phyloP scores from a whole-genome alignment of 2,329 filamentous ascomycete genomes.

The Rutstroemia sp. region DNA sequence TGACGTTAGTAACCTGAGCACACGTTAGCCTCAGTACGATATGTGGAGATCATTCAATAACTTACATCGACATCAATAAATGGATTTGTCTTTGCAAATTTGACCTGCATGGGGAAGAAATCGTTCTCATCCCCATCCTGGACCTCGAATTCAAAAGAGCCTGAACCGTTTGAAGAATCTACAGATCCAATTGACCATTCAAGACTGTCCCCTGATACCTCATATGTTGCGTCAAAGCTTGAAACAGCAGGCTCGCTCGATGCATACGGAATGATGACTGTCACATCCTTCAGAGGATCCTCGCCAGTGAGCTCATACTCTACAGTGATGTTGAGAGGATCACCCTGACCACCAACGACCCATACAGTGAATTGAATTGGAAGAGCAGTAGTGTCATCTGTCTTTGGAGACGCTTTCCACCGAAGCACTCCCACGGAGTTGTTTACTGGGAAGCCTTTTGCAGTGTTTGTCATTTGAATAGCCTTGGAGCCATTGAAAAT shows the following conservation, averaged over 20 bases:
- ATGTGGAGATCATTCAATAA: background rate
- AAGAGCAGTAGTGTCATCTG: conserved; percentile 70
- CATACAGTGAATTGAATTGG: conserved; percentile 97
- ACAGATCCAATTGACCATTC: conserved; percentile 91
- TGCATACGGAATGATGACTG: conserved; percentile 79
- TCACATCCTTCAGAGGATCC: conserved; percentile 74
- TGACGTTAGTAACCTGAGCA: conserved; percentile 57
- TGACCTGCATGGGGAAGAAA: conserved; percentile 95
- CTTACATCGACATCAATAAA: conserved; percentile 92
- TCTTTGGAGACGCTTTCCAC: conserved; percentile 81
- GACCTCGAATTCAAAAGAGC: conserved; percentile 93
- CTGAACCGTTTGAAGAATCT: conserved; percentile 72
- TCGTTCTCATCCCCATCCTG: conserved; percentile 81
- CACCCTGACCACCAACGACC: conserved; percentile 80
- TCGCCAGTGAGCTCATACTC: conserved; percentile 89
- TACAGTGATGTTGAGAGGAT: conserved; percentile 82
- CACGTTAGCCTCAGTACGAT: conserved; percentile 22
- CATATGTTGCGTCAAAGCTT: conserved; percentile 90
- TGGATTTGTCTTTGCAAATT: conserved; percentile 78
- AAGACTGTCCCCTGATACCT: conserved; percentile 84
- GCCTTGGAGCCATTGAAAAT: conserved; percentile 75
- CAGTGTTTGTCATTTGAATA: conserved; percentile 84
- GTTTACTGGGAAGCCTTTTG: conserved; percentile 88
- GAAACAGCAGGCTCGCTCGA: conserved; percentile 81
- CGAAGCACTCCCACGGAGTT: conserved; percentile 87